These are phyloP conservation scores for Microdochium nivale DNA, from an alignment of 2,329 filamentous ascomycete genomes.

Conservation along the genomic window DNA sequence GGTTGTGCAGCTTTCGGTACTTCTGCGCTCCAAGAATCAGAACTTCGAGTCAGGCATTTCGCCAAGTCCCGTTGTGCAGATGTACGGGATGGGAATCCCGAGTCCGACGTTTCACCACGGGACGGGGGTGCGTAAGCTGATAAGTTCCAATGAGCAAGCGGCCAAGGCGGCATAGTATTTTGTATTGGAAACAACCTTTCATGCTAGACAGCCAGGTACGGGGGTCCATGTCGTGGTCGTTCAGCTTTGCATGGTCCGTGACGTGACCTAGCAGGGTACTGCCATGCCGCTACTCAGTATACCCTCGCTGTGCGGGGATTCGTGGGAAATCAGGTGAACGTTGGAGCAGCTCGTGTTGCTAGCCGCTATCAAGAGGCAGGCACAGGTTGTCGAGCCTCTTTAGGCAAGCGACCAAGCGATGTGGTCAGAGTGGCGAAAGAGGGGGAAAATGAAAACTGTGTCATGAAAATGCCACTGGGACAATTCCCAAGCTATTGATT, in stretches of 20 bases:
- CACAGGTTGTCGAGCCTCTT: too few species aligned
- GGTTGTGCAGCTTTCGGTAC: too few species aligned
- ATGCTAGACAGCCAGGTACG: not conserved
- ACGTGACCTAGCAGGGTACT: too few species aligned
- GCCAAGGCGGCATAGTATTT: not conserved
- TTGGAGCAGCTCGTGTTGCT: too few species aligned
- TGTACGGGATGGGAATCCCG: not conserved
- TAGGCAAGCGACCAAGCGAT: not conserved
- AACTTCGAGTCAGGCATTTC: not conserved
- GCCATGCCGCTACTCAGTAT: too few species aligned
- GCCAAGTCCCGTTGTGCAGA: not conserved
- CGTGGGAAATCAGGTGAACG: too few species aligned
- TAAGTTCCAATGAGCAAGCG: not conserved
- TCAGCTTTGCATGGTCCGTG: not conserved
- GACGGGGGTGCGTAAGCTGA: not conserved
- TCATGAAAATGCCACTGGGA: not conserved
- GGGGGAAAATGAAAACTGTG: not conserved
- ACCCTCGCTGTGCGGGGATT: too few species aligned
- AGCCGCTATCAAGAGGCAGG: too few species aligned
- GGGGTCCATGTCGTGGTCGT: too few species aligned
- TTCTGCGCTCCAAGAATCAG: too few species aligned
- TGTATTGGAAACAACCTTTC: not conserved
- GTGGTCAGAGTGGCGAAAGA: not conserved
- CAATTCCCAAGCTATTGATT: not conserved
- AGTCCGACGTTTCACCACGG: not conserved